Base-by-base conservation (phyloP, 495 filamentous ascomycete species). In the Aspergillus conjunctus region DNA sequence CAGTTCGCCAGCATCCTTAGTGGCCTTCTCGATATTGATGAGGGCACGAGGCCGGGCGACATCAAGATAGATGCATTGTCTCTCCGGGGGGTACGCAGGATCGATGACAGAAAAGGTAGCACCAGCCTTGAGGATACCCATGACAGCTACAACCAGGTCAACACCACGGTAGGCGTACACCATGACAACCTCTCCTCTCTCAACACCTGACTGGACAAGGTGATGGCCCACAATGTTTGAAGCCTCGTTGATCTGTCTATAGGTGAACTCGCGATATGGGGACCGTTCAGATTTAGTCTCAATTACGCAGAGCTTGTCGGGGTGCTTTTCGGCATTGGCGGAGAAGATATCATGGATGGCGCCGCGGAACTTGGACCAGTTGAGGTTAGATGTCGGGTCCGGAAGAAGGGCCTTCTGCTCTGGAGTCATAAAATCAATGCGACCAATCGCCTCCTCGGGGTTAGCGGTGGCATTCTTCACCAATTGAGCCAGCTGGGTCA, bases 1-100 rank as follows among this genome's bases (percentile, higher is more conserved):
- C 4, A 95, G 70, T 9, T 83, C 80, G 37, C 91, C 91, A 17
- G 87, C 85, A 71, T 96, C 89, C 62, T 82, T 78, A 2, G 87
- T 89, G 5, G 92, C 92, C 59, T 89, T 89, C 51, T 86, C 86
- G 63, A 98, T 95, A 33, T 86, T 81, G 39, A 97, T 85, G 56
- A 97, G 76, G 20, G 89, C 90, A 43, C 86, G 79, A 10, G 93
- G 93, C 59, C 87, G 83, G 33, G 93, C 89, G 26, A 97, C 93
- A 62, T 97, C 91, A 33, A 98, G 84, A 66, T 94, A 96, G 66
- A 96, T 90, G 63, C 89, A 88, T 70, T 98, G 94, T 49, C 94
- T 77, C 48, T 89, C 89, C 1, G 91, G 88, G 6, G 94, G 94
- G 69, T 98, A 97, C 15, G 85, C 82, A 3, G 93, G 93, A 65